Percentiles rank a stretch among this genome's conserved stretches.
These are phyloP conservation scores for Magnolia kwangsiensis DNA, from an alignment of 164 flowering plant genomes.

Conservation along the genomic window DNA sequence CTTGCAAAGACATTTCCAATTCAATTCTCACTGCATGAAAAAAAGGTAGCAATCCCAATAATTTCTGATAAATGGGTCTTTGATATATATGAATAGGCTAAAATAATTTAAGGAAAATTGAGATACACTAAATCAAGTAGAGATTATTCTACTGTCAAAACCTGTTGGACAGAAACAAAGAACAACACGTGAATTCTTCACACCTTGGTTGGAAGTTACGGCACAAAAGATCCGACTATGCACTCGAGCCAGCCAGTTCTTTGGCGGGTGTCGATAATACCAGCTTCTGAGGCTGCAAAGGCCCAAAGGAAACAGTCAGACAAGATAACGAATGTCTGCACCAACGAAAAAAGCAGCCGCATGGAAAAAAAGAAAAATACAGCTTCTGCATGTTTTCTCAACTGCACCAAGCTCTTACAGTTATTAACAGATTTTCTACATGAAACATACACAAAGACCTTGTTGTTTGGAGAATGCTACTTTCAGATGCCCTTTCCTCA, in stretches of 20 bases:
- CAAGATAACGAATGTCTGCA: too few species aligned
- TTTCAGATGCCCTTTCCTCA: neutral
- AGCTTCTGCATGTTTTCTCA: neutral
- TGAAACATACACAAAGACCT: neutral
- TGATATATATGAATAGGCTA: too few species aligned
- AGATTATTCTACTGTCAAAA: neutral
- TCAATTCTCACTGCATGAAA: too few species aligned
- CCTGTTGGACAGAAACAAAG: neutral
- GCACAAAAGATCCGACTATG: conserved; percentile 15
- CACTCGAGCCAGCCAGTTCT: conserved; percentile 16
- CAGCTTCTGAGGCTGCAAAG: conserved; percentile 42
- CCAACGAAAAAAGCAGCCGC: neutral
- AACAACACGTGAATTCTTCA: conserved; percentile 3
- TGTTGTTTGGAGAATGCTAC: neutral
- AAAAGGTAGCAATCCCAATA: too few species aligned
- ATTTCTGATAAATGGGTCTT: too few species aligned
- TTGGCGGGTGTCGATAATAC: conserved; percentile 23
- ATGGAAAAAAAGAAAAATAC: neutral
- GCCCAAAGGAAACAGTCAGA: neutral
- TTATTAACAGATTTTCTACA: neutral
- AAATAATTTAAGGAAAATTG: too few species aligned
- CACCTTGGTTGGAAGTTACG: neutral
- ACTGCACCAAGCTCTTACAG: neutral
- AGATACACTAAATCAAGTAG: neutral
- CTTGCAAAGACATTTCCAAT: too few species aligned